Conservation (phyloP, 208 protist species). For the Wallacemonas rigidus region DNA sequence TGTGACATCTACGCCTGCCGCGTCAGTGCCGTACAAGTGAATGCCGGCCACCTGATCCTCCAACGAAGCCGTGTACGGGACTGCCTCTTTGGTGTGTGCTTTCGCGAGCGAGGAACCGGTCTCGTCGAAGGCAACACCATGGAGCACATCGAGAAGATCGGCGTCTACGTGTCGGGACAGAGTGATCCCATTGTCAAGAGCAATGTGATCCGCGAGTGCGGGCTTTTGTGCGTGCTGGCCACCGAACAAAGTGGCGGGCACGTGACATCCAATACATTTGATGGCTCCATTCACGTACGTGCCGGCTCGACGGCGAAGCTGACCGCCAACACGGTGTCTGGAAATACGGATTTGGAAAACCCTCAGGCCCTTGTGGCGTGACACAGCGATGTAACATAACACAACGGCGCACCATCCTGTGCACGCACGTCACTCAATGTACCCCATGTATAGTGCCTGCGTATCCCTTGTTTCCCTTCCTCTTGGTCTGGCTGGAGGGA, state of each 20-base stretch:
- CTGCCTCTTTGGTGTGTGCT: constrained; percentile 79
- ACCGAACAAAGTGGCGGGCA: constrained; percentile 58
- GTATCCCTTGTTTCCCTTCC: too few relatives aligned
- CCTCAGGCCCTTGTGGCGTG: constrained; percentile 1
- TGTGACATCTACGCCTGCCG: constrained; percentile 86
- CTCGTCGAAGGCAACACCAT: constrained; percentile 75
- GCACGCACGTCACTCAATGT: background rate
- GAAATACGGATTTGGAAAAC: constrained; percentile 59
- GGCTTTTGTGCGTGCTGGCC: constrained; percentile 74
- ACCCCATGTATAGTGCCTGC: background rate
- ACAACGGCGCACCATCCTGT: background rate
- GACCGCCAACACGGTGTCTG: constrained; percentile 66
- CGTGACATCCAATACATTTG: constrained; percentile 77
- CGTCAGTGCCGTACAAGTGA: constrained; percentile 75
- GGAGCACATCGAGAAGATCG: constrained; percentile 78
- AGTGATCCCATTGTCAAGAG: constrained; percentile 70
- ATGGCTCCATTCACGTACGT: constrained; percentile 76
- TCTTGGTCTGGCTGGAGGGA: too few relatives aligned
- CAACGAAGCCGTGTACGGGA: constrained; percentile 76
- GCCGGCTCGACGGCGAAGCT: constrained; percentile 57
- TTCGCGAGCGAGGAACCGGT: constrained; percentile 44
- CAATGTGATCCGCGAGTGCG: constrained; percentile 75
- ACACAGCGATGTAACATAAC: constrained; percentile 7
- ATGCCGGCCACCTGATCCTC: constrained; percentile 42
- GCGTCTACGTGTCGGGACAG: constrained; percentile 70